Base-by-base conservation (phyloP, 2,329 filamentous ascomycete genomes). In the Alternaria burnsii region DNA sequence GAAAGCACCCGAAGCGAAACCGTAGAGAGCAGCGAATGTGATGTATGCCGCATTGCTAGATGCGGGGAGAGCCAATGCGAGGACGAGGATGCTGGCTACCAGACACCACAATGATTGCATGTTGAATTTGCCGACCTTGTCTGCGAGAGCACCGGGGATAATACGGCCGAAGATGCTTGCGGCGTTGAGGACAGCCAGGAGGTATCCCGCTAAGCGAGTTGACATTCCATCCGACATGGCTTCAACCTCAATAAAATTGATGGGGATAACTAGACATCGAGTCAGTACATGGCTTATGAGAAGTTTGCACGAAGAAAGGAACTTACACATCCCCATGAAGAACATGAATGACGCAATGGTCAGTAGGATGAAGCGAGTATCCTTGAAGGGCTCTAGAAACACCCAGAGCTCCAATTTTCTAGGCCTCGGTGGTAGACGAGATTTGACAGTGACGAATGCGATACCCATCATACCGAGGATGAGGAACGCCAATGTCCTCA, bases 381-480 rank as follows among this genome's bases (percentile, higher is more conserved):
- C 76, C 24, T 68, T 69, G 63, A 80, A 75, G 0, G 78, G 71
- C 44, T 73, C 72, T 20, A 69, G n/a, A 57, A 76, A 75, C 46
- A 65, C 66, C 4, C 48, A 71, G 32, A 75, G 58, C 32, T 62
- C 43, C 44, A 81, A 79, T 5, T 70, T 60, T 22, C 76, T 75
- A 11, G 71, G 72, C 32, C 61, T 72, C 1, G 82, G 82, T 10
- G 81, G 78, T 1, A 86, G 74, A 30, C 83, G 81, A 12, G 85
- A 85, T 55, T 79, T 83, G 44, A 89, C 77, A 0, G 85, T 86
- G 0, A 86, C 69, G 28, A 81, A 79, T 36, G 86, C 83, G 61
- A 90, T 80, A 34, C 83, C 75, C 61, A 86, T 81, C 60, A 87
- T 78, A 56, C 81, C 83, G 61, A 91, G 83, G 63, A 91, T 88